phyloP scores from a whole-genome alignment of 177 flowering plant genomes.

The Vitis hybrid region DNA sequence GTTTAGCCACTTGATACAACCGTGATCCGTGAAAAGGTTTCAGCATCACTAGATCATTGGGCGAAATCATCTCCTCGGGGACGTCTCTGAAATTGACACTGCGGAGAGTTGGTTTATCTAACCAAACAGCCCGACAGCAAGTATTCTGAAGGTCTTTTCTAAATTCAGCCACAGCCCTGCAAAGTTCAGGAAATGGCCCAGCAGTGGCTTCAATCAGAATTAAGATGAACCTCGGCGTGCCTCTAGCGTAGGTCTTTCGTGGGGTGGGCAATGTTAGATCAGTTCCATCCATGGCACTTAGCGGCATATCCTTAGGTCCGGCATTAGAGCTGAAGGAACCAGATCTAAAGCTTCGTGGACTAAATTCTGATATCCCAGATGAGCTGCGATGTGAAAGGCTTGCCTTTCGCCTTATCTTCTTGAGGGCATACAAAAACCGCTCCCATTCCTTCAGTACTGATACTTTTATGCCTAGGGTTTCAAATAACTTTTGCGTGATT shows the following conservation, averaged over 20 bases:
- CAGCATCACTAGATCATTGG: constrained; percentile 26
- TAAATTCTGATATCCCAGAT: constrained; percentile 35
- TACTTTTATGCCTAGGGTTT: constrained; percentile 45
- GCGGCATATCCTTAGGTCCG: constrained; percentile 24
- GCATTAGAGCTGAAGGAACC: constrained; percentile 9
- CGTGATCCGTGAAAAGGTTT: constrained; percentile 63
- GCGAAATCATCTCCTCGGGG: constrained; percentile 17
- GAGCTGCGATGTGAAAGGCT: constrained; percentile 20
- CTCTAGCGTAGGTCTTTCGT: constrained; percentile 5
- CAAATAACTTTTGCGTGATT: constrained; percentile 40
- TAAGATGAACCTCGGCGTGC: constrained; percentile 25
- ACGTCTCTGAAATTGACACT: constrained; percentile 2
- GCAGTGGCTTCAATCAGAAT: constrained; percentile 44
- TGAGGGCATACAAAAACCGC: constrained; percentile 21
- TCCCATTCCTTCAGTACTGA: constrained; percentile 32
- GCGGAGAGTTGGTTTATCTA: constrained; percentile 27
- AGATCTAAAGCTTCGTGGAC: constrained; percentile 18
- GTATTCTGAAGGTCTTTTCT: constrained; percentile 17
- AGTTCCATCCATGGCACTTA: constrained; percentile 37
- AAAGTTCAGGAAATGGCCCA: constrained; percentile 36
- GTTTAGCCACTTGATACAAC: constrained; percentile 24
- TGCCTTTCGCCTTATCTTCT: constrained; percentile 27
- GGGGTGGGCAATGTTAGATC: constrained; percentile 15
- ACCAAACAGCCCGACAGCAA: constrained; percentile 50
- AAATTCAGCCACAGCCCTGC: constrained; percentile 32